Evolutionary conservation across 2,329 filamentous ascomycete genomes (phyloP).

Genomic region (Didymellaceae sp.): DNA sequence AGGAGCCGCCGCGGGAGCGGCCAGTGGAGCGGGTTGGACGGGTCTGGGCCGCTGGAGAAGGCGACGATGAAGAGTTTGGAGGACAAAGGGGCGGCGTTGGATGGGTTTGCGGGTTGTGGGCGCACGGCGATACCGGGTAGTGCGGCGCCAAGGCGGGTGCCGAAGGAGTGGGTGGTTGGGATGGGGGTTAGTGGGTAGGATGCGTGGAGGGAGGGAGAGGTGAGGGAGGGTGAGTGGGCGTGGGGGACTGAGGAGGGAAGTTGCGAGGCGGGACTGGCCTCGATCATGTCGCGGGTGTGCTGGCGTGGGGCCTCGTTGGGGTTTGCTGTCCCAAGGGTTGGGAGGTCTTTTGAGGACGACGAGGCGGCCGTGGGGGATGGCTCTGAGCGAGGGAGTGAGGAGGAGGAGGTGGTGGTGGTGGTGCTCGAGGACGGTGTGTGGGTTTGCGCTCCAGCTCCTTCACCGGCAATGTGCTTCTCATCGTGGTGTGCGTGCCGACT

Average conservation of each 20-base stretch:
- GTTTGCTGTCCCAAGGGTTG: neutral
- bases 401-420: neutral
- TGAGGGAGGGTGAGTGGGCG: too few species aligned
- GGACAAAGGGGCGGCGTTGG: too few species aligned
- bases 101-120: slow-evolving; percentile 43
- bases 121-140: slow-evolving; percentile 49
- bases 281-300: neutral
- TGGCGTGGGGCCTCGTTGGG: neutral
- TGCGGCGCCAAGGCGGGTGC: slow-evolving; percentile 41
- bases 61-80: slow-evolving; percentile 51
- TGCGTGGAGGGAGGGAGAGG: too few species aligned
- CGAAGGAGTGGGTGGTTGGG: slow-evolving; percentile 40
- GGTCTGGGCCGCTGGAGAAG: slow-evolving; percentile 46
- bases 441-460: neutral
- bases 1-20: slow-evolving; percentile 33
- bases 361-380: neutral
- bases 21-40: slow-evolving; percentile 50
- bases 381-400: neutral
- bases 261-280: too few species aligned
- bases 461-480: slow-evolving; percentile 1
- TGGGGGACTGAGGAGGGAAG: too few species aligned
- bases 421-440: neutral
- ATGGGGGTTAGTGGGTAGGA: too few species aligned
- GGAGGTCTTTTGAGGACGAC: neutral
- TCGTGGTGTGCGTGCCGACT: slow-evolving; percentile 7